These are phyloP conservation scores for Citrullus colocynthis DNA, from an alignment of 306 rosid genomes.

Conservation along the genomic window DNA sequence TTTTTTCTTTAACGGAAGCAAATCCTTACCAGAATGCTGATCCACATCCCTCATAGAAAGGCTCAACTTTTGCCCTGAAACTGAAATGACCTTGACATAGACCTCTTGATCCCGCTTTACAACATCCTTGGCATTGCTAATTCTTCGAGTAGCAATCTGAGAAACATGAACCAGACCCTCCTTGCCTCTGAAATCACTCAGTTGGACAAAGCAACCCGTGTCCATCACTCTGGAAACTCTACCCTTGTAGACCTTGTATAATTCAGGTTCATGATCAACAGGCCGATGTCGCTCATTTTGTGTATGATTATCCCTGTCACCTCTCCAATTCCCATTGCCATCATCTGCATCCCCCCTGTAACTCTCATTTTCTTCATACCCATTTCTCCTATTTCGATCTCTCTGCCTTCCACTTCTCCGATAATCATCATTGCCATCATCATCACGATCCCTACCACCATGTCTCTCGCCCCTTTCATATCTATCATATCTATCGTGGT, in stretches of 20 bases:
- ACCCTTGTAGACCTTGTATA: slow-evolving; percentile 64
- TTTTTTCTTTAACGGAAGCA: slow-evolving; percentile 62
- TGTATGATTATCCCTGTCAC: slow-evolving; percentile 19
- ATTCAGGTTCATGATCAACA: slow-evolving; percentile 45
- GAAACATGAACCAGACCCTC: slow-evolving; percentile 88
- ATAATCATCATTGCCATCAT: slow-evolving; percentile 12
- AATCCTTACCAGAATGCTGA: slow-evolving; percentile 64
- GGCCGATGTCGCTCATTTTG: slow-evolving; percentile 19
- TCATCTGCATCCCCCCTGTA: slow-evolving; percentile 24
- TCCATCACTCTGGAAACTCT: slow-evolving; percentile 79
- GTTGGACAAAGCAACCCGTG: slow-evolving; percentile 70
- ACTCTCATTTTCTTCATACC: slow-evolving; percentile 20
- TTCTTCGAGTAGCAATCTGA: slow-evolving; percentile 66
- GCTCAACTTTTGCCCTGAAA: slow-evolving; percentile 76
- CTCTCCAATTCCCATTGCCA: slow-evolving; percentile 16
- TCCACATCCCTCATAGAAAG: slow-evolving; percentile 85
- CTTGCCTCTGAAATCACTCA: slow-evolving; percentile 60
- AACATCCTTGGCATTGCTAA: slow-evolving; percentile 67
- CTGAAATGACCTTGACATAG: slow-evolving; percentile 59
- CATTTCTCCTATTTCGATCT: slow-evolving; percentile 22
- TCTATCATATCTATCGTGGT: slow-evolving; percentile 14
- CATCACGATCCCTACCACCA: slow-evolving; percentile 14
- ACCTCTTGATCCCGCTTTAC: slow-evolving; percentile 79
- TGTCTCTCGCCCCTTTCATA: slow-evolving; percentile 19
- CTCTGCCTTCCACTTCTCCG: slow-evolving; percentile 24